Percentiles rank a stretch among this genome's conserved stretches.
Evolutionary conservation across 2,329 filamentous ascomycete genomes (phyloP).

Genomic region (Scytalidium sp.): DNA sequence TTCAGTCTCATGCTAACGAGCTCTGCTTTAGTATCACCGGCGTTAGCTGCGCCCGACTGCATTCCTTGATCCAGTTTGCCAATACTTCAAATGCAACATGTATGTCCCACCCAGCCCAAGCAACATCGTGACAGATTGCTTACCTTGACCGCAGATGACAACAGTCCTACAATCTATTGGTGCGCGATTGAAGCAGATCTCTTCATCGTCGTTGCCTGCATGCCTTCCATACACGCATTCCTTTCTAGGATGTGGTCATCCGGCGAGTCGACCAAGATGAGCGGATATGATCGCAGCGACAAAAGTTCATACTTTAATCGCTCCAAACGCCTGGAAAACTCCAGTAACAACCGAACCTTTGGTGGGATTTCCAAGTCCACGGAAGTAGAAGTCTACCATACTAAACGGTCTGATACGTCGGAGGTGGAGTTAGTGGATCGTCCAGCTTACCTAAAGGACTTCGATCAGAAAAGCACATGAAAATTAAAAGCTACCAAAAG

Average conservation of each 20-base stretch:
- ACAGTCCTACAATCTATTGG: slow-evolving; percentile 2
- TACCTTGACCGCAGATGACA: slow-evolving; percentile 2
- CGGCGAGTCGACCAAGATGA: neutral
- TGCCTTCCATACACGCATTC: slow-evolving; percentile 1
- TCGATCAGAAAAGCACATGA: slow-evolving; percentile 1
- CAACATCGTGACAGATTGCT: neutral
- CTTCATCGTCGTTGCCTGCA: slow-evolving; percentile 3
- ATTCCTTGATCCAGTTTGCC: slow-evolving; percentile 1
- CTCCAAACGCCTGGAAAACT: slow-evolving; percentile 2
- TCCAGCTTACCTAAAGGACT: slow-evolving; percentile 1
- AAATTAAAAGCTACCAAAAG: neutral
- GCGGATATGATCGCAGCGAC: slow-evolving; percentile 4
- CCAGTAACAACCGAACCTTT: slow-evolving; percentile 2
- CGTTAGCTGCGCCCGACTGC: slow-evolving; percentile 3
- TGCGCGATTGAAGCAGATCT: slow-evolving; percentile 1
- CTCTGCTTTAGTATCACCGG: slow-evolving; percentile 1
- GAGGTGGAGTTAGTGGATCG: slow-evolving; percentile 8
- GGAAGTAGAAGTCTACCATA: slow-evolving; percentile 6
- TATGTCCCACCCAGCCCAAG: neutral
- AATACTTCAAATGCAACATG: slow-evolving; percentile 6
- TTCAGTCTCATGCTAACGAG: slow-evolving; percentile 1
- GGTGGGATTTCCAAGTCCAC: slow-evolving; percentile 7
- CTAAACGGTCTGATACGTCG: slow-evolving; percentile 6
- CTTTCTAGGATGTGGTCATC: neutral
- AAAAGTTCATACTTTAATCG: slow-evolving; percentile 6